These are phyloP conservation scores for Sporobolomyces phaffii DNA, from an alignment of 768 basidiomycete species.

Conservation along the genomic window DNA sequence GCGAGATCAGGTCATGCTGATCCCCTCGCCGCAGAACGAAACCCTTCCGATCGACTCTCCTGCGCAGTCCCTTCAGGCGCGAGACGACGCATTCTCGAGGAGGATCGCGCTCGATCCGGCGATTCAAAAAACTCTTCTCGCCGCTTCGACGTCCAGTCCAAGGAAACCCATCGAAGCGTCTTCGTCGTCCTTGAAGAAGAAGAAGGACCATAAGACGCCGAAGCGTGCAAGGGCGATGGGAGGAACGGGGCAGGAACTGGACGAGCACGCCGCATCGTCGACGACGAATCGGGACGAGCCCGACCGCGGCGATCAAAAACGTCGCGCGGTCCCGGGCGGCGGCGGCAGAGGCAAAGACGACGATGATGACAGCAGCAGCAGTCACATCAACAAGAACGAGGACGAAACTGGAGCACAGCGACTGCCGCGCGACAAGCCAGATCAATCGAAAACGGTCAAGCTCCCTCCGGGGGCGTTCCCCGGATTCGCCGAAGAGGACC, in stretches of 20 bases:
- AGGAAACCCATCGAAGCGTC: neutral
- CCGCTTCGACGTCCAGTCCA: neutral
- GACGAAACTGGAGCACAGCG: too few relatives aligned
- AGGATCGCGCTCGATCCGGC: constrained; percentile 5
- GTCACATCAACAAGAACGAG: too few relatives aligned
- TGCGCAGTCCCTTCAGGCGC: too few relatives aligned
- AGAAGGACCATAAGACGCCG: neutral
- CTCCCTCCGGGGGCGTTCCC: constrained; percentile 28
- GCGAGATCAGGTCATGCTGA: constrained; percentile 1
- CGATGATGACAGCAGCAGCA: too few relatives aligned
- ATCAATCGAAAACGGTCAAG: neutral
- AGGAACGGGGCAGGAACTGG: neutral
- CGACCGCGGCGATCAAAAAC: constrained; percentile 1
- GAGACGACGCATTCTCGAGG: constrained; percentile 1
- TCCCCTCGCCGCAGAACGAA: neutral
- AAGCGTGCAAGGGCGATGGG: neutral
- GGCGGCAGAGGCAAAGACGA: neutral
- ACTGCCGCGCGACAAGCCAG: neutral
- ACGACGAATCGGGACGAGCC: too few relatives aligned
- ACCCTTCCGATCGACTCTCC: neutral
- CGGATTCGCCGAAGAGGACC: neutral
- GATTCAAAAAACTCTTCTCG: constrained; percentile 4
- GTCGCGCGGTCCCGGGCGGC: neutral
- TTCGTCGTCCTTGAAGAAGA: neutral
- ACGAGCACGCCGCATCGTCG: too few relatives aligned